These are phyloP conservation scores for Skeletonema marinoi DNA, from an alignment of 108 stramenopile genomes.

Conservation along the genomic window DNA sequence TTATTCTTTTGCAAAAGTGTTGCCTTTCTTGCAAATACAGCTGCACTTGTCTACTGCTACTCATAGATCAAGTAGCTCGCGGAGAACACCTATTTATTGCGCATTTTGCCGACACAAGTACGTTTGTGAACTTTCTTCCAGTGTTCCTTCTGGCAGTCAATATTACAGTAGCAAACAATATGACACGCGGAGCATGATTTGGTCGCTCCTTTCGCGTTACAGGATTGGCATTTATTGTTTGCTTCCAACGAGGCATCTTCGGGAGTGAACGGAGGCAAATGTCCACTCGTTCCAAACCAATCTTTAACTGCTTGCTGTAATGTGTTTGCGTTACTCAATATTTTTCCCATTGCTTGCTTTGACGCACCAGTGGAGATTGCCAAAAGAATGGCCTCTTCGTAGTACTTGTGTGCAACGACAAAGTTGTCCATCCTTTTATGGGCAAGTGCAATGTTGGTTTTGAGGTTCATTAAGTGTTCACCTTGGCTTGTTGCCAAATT, in stretches of 20 bases:
- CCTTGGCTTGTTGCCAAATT: not conserved
- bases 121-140: not conserved
- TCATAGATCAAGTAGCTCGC: no score
- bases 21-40: no score
- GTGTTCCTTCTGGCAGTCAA: not conserved
- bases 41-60: no score
- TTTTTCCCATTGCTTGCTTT: not conserved
- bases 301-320: not conserved
- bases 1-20: no score
- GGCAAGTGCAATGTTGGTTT: not conserved
- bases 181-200: not conserved
- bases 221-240: conserved; percentile 1
- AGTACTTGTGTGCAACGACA: not conserved
- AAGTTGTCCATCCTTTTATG: not conserved
- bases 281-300: not conserved
- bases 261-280: not conserved
- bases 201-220: not conserved
- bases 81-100: not conserved
- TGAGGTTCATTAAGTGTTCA: not conserved
- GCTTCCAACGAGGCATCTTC: not conserved
- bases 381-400: not conserved
- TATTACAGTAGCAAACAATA: not conserved
- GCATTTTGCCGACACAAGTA: not conserved
- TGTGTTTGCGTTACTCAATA: no score
- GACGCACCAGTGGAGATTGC: not conserved